Evolutionary conservation across 805 yeast species (phyloP).

Genomic region (Saturnispora hagleri): DNA sequence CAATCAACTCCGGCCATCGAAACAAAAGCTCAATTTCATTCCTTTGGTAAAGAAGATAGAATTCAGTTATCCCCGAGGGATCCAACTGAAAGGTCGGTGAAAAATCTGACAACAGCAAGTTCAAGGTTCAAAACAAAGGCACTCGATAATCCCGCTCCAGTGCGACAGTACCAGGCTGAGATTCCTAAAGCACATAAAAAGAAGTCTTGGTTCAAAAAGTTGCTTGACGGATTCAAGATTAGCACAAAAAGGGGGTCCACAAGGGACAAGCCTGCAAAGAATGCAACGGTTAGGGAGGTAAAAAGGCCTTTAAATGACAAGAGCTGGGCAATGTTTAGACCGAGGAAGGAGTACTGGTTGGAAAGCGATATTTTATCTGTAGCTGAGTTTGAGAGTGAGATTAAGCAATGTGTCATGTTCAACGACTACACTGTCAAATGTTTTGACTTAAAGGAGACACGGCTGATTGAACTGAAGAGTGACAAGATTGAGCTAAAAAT

Average conservation of each 20-base stretch:
- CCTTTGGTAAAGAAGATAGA: not conserved
- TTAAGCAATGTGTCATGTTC: not conserved
- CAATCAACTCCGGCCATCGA: not conserved
- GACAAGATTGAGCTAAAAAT: constrained; percentile 11
- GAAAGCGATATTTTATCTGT: constrained; percentile 11
- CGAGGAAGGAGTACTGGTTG: constrained; percentile 8
- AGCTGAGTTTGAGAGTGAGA: constrained; percentile 1
- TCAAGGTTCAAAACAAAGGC: not conserved
- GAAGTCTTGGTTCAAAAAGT: not conserved
- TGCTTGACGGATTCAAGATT: not conserved
- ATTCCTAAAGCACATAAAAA: not conserved
- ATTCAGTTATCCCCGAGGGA: not conserved
- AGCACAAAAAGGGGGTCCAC: not conserved
- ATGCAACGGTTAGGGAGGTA: not conserved
- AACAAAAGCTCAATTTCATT: not conserved
- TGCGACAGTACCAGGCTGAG: not conserved
- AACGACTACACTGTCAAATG: not conserved
- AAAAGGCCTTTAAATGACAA: not conserved
- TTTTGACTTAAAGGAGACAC: not conserved
- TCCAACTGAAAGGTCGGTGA: not conserved
- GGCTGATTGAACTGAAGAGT: constrained; percentile 9
- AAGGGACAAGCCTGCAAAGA: not conserved
- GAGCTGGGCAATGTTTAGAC: not conserved
- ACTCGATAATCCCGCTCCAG: not conserved
- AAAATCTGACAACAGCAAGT: not conserved